Percentiles rank a stretch among this genome's conserved stretches.
Evolutionary conservation across 176 grass and related monocot genomes (phyloP).

Genomic region (Microstegium vimineum): DNA sequence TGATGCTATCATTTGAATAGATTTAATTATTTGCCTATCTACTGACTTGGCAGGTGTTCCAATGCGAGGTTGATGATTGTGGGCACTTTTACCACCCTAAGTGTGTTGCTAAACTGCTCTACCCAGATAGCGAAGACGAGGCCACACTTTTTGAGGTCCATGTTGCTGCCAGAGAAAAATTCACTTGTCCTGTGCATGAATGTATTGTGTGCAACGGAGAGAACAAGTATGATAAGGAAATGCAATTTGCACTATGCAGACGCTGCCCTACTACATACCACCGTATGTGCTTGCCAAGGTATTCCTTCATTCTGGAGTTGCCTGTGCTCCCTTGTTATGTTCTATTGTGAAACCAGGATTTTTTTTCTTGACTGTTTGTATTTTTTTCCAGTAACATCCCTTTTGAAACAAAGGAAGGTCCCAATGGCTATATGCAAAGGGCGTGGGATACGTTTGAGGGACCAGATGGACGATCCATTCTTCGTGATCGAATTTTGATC

Average conservation of each 20-base stretch:
- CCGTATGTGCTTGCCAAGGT: conserved; percentile 65
- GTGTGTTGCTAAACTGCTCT: conserved; percentile 54
- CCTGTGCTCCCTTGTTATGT: neutral
- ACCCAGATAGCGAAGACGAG: conserved; percentile 19
- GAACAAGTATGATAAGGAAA: conserved; percentile 29
- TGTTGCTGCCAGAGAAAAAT: conserved; percentile 37
- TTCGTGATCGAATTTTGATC: conserved; percentile 57
- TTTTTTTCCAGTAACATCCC: neutral
- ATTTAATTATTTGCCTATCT: conserved; percentile 2
- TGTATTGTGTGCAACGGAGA: conserved; percentile 56
- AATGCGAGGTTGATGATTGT: conserved; percentile 47
- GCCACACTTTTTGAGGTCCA: conserved; percentile 13
- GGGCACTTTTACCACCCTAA: conserved; percentile 76
- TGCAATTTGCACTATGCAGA: conserved; percentile 78
- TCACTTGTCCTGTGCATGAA: conserved; percentile 65
- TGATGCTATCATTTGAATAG: neutral
- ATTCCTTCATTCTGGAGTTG: neutral
- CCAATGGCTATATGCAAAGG: conserved; percentile 26
- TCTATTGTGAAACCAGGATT: neutral
- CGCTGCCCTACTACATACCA: conserved; percentile 87
- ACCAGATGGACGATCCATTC: neutral
- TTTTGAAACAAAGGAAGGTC: neutral
- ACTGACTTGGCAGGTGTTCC: conserved; percentile 54
- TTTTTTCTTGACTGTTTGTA: neutral
- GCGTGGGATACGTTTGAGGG: conserved; percentile 36